Evolutionary conservation across 2,329 filamentous ascomycete genomes (phyloP).

Genomic region (Alternaria angustiovoidea): DNA sequence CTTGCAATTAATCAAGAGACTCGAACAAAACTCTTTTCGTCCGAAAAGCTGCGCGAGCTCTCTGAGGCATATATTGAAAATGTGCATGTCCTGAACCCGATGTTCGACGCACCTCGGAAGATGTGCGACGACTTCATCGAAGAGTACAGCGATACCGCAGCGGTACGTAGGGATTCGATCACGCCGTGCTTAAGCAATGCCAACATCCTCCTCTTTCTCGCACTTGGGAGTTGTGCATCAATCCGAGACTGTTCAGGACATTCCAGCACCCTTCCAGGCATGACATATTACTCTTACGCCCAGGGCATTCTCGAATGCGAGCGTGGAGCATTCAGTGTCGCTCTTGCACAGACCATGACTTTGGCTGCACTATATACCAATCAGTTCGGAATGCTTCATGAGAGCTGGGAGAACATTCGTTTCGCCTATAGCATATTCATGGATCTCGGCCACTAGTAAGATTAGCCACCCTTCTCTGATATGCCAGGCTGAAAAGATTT

Average conservation of each 20-base stretch:
- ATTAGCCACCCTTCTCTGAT: not conserved
- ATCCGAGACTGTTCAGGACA: not conserved
- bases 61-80: not conserved
- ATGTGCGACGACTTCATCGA: not conserved
- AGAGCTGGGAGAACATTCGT: not conserved
- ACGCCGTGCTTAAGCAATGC: not conserved
- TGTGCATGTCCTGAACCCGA: not conserved
- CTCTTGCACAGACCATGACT: not conserved
- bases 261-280: not conserved
- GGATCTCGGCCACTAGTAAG: not conserved
- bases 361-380: not conserved
- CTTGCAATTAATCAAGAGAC: not conserved
- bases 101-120: not conserved
- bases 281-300: not conserved
- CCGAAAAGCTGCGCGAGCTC: not conserved
- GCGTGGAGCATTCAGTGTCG: not conserved
- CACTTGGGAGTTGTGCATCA: not conserved
- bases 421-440: not conserved
- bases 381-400: not conserved
- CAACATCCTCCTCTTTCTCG: not conserved
- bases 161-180: not conserved
- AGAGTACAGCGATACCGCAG: not conserved
- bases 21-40: not conserved
- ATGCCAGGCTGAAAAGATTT: not conserved
- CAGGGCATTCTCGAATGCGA: not conserved